Evolutionary conservation across 192 early-diverging fungal species (phyloP).

Genomic region (Phlyctochytrium bullatum): DNA sequence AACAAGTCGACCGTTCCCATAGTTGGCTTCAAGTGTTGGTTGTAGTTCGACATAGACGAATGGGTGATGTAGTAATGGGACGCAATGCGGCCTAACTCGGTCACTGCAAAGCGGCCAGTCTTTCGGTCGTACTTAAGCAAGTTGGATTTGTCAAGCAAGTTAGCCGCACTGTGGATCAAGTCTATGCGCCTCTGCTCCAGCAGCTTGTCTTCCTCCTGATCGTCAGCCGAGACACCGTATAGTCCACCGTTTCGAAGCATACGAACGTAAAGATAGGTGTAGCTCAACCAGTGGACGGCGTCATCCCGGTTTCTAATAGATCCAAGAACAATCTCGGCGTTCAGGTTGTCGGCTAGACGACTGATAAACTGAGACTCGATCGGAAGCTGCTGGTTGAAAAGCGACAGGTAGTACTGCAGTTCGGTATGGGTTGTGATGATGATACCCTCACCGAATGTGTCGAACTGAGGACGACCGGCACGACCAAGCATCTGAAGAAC

Average conservation of each 20-base stretch:
- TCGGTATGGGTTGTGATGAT: constrained; percentile 93
- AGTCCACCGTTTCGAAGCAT: constrained; percentile 89
- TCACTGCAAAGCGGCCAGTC: constrained; percentile 82
- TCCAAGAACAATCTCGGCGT: constrained; percentile 96
- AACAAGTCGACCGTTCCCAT: constrained; percentile 90
- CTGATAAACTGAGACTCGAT: constrained; percentile 95
- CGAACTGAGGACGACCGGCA: constrained; percentile 95
- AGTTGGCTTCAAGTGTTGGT: constrained; percentile 87
- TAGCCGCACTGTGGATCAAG: constrained; percentile 84
- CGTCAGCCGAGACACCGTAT: constrained; percentile 75
- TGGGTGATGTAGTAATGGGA: constrained; percentile 96
- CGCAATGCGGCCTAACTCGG: constrained; percentile 93
- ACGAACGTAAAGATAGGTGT: constrained; percentile 93
- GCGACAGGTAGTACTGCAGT: constrained; percentile 92
- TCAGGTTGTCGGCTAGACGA: constrained; percentile 85
- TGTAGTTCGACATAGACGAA: constrained; percentile 89
- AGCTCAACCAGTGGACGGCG: constrained; percentile 93
- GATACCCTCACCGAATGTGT: constrained; percentile 93
- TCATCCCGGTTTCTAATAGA: constrained; percentile 87
- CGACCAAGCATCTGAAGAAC: constrained; percentile 98
- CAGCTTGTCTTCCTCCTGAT: constrained; percentile 71
- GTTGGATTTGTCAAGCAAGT: constrained; percentile 82
- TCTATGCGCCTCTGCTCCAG: constrained; percentile 85
- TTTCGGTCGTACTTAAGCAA: constrained; percentile 95
- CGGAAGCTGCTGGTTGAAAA: constrained; percentile 93